Percentiles rank a stretch among this genome's conserved stretches.
Evolutionary conservation across 2,329 filamentous ascomycete genomes (phyloP).

Genomic region (Pezicula carpinea): DNA sequence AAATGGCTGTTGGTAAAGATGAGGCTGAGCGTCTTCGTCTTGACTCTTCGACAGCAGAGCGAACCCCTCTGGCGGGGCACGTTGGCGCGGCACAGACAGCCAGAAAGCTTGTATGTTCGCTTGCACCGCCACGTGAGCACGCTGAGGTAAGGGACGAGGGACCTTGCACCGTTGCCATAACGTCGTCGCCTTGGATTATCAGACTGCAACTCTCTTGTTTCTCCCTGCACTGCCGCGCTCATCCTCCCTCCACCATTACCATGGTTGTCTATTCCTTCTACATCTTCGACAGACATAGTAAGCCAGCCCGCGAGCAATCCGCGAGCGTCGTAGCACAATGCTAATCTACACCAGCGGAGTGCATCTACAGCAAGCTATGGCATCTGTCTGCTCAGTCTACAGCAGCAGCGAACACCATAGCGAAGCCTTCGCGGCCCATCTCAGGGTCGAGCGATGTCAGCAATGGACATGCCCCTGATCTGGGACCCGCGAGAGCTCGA

Average conservation of each 20-base stretch:
- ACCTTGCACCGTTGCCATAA: too few species aligned
- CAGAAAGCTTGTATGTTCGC: constrained; percentile 18
- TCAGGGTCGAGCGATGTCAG: constrained; percentile 41
- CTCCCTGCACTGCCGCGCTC: constrained; percentile 6
- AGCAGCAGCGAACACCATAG: neutral
- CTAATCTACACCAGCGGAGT: constrained; percentile 65
- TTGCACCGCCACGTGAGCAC: too few species aligned
- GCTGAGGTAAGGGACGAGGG: too few species aligned
- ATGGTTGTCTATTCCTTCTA: constrained; percentile 98
- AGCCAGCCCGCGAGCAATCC: constrained; percentile 26
- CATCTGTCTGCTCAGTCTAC: constrained; percentile 35
- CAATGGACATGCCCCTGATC: constrained; percentile 31
- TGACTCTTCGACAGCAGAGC: neutral
- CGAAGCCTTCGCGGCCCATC: constrained; percentile 38
- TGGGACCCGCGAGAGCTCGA: constrained; percentile 26
- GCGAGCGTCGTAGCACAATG: neutral
- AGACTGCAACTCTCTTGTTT: neutral
- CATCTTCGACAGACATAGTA: constrained; percentile 98
- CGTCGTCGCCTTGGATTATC: neutral
- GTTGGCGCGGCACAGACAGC: too few species aligned
- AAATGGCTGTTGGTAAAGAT: neutral
- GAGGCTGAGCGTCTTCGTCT: constrained; percentile 3
- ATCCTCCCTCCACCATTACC: constrained; percentile 19
- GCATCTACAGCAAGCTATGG: constrained; percentile 93
- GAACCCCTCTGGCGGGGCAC: neutral